phyloP scores from a whole-genome alignment of 306 rosid genomes.

The Glycine latifolia region DNA sequence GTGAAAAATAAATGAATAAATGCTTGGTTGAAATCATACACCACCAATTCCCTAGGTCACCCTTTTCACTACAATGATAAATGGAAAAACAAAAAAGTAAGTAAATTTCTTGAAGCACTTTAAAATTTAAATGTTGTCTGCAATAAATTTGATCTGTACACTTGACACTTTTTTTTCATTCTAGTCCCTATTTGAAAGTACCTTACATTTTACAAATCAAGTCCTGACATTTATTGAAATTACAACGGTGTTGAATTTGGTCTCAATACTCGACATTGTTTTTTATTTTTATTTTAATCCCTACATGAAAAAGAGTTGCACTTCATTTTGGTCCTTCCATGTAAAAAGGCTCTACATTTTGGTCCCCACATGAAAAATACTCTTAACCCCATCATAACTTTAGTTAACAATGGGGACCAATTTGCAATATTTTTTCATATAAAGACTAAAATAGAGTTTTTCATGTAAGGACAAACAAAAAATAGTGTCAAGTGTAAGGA shows the following conservation, averaged over 20 bases:
- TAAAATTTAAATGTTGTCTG: not conserved
- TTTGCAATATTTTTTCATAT: too few relatives aligned
- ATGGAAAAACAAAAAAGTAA: not conserved
- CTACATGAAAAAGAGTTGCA: not conserved
- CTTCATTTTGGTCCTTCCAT: not conserved
- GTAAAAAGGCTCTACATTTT: not conserved
- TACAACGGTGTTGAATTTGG: too few relatives aligned
- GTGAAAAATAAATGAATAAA: constrained; percentile 4
- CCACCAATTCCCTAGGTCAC: not conserved
- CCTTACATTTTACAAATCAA: too few relatives aligned
- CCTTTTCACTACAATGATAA: not conserved
- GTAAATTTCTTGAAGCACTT: not conserved
- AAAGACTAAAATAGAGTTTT: too few relatives aligned
- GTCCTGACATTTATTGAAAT: too few relatives aligned
- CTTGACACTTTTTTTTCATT: not conserved
- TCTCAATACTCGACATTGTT: not conserved
- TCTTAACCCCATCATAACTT: not conserved
- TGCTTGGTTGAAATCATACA: not conserved
- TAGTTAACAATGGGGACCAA: too few relatives aligned
- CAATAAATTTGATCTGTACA: not conserved
- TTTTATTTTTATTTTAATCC: too few relatives aligned
- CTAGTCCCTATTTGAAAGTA: too few relatives aligned
- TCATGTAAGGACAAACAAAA: too few relatives aligned
- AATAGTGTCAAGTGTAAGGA: too few relatives aligned
- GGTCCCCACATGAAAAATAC: constrained; percentile 2